These are phyloP conservation scores for Triangularia setosa DNA, from an alignment of 2,329 filamentous ascomycete species.

Conservation along the genomic window DNA sequence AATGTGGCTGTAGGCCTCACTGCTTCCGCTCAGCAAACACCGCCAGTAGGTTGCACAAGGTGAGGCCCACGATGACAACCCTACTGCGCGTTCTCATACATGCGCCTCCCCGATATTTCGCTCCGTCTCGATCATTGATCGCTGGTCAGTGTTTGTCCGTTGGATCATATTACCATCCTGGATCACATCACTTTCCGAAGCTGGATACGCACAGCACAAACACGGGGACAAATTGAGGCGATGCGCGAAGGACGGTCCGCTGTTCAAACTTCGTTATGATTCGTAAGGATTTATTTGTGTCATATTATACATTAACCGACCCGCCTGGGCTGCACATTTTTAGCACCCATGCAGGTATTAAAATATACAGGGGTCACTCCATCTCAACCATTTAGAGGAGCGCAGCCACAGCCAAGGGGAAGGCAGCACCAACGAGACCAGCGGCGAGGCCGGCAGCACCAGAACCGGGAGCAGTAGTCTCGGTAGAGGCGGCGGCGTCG, in stretches of 20 bases:
- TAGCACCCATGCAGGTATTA: background rate
- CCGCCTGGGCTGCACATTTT: background rate
- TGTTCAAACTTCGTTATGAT: background rate
- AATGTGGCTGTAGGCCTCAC: background rate
- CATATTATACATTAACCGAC: conserved; percentile 12
- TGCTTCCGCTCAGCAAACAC: background rate
- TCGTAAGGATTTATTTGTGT: background rate
- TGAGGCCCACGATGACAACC: background rate
- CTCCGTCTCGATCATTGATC: background rate
- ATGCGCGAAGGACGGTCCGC: background rate
- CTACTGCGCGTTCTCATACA: background rate
- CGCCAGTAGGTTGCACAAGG: background rate
- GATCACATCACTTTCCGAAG: background rate
- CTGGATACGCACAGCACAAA: background rate
- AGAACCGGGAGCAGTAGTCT: background rate
- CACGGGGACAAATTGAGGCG: background rate
- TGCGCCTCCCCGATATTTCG: background rate
- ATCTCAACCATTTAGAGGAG: conserved; percentile 2
- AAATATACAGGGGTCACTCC: background rate
- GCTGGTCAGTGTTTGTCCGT: background rate
- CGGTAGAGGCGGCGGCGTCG: background rate
- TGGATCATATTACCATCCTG: background rate
- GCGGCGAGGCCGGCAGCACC: background rate
- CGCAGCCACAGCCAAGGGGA: conserved; percentile 10
- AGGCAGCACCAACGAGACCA: conserved; percentile 16